phyloP scores from a whole-genome alignment of 805 yeast genomes.

The Monosporozyma yasuniensis region DNA sequence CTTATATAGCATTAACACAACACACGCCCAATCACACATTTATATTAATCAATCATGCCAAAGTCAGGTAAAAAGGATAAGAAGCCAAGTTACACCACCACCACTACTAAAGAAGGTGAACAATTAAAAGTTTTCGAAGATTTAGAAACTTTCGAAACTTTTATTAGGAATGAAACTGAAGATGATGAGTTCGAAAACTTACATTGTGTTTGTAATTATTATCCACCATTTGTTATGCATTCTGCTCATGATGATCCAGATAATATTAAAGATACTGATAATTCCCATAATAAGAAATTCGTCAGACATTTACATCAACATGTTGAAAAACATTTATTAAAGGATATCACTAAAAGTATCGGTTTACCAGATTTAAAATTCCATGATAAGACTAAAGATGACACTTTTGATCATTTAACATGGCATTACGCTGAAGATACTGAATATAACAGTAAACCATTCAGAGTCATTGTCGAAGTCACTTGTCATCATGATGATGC shows the following conservation, averaged over 20 bases:
- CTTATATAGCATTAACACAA: neutral
- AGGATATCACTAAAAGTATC: conserved; percentile 53
- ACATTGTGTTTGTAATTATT: conserved; percentile 57
- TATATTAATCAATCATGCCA: conserved; percentile 2
- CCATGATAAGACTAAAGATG: conserved; percentile 41
- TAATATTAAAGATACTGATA: conserved; percentile 63
- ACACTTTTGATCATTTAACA: conserved; percentile 40
- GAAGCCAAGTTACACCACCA: conserved; percentile 24
- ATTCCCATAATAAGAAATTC: conserved; percentile 62
- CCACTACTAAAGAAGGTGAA: conserved; percentile 27
- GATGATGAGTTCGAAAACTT: conserved; percentile 65
- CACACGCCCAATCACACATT: neutral
- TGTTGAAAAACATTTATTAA: conserved; percentile 58
- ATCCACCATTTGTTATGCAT: conserved; percentile 65
- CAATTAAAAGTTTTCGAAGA: conserved; percentile 46
- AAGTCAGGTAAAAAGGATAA: conserved; percentile 17
- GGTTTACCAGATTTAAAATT: conserved; percentile 45
- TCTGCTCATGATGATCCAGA: conserved; percentile 64
- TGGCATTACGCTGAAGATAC: conserved; percentile 60
- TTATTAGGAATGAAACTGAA: conserved; percentile 62
- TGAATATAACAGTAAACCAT: conserved; percentile 52
- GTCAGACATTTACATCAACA: conserved; percentile 72
- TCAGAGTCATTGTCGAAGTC: conserved; percentile 56
- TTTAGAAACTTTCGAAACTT: conserved; percentile 54
- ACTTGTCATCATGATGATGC: conserved; percentile 62